Evolutionary conservation across 1,139 yeast species (phyloP), one percentile per base, ranked within the genome.

Genomic region (Geotrichum carabidarum): DNA sequence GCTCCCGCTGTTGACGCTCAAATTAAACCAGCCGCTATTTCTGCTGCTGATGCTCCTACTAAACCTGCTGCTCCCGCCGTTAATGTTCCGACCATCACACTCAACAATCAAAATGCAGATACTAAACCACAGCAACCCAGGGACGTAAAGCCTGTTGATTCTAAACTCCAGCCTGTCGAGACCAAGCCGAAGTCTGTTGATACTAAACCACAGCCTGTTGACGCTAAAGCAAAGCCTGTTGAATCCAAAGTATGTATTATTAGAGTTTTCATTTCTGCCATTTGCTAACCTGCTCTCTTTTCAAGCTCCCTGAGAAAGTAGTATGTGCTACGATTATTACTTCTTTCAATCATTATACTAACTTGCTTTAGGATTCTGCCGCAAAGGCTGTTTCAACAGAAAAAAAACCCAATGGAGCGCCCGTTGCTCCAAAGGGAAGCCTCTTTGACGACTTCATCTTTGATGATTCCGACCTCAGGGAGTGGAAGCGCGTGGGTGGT

Each of bases 401-500:
- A 3, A 35, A 49, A 48, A 12, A 48, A 4, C 41, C 50, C 27
- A 31, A 40, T 12, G 41, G 38, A 18, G 18, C 12, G 8, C 12
- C 27, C 6, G 30, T n/a, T 14, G 31, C 27, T 5, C 18, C 49
- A 6, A 31, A 18, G 18, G 22, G 27, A 15, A 52, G 40, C 12
- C 35, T 34, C 31, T 35, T 44, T 2, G 42, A 8, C 17, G 49
- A 22, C 4, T 22, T 22, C 27, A 22, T 22, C 27, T 22, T 50
- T n/a, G 41, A 46, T 30, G 34, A 30, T 40, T 30, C 37, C 14
- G 37, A 34, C 6, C 8, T n/a, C 15, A 17, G 89, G 55, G 98
- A 97, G 18, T 91, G 98, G 98, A 86, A 84, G 68, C 96, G 90
- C 71, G 90, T 87, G 49, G 93, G 95, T 15, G 87, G 90, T 22